Conservation (phyloP, 805 yeast species). For the Schwanniomyces vanrijiae region DNA sequence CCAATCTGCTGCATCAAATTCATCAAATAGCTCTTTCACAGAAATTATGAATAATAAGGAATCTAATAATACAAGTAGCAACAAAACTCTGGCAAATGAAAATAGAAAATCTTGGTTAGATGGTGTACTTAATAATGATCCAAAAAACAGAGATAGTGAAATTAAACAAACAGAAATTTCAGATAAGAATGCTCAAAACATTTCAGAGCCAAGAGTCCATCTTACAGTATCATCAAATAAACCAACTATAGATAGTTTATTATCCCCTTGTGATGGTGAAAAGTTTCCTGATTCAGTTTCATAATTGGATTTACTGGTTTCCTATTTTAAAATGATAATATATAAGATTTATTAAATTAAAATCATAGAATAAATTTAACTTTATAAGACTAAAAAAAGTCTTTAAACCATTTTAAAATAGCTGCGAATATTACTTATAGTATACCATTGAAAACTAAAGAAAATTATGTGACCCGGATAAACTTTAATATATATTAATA, state of each 20-base stretch:
- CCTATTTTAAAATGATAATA: too few relatives aligned
- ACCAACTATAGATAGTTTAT: slow-evolving; percentile 30
- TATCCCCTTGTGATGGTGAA: slow-evolving; percentile 25
- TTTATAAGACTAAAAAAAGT: too few relatives aligned
- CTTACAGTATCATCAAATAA: slow-evolving; percentile 14
- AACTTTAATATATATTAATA: too few relatives aligned
- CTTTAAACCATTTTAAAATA: too few relatives aligned
- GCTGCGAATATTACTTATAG: too few relatives aligned
- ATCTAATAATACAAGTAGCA: background rate
- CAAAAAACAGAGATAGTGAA: background rate
- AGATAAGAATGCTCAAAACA: slow-evolving; percentile 2
- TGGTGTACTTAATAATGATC: slow-evolving; percentile 18
- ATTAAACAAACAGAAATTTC: background rate
- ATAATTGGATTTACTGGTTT: background rate
- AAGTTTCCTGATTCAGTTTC: slow-evolving; percentile 6
- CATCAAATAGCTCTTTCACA: background rate
- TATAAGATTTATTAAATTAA: background rate
- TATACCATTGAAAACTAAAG: too few relatives aligned
- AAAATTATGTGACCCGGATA: too few relatives aligned
- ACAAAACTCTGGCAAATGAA: slow-evolving; percentile 2
- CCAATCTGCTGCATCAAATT: background rate
- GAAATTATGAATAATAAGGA: background rate
- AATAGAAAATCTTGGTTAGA: slow-evolving; percentile 24
- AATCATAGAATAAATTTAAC: background rate
- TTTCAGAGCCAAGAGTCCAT: background rate